Percentiles rank a stretch among this genome's conserved stretches.
These are phyloP conservation scores for Solanum peruvianum DNA, from an alignment of 257 asterid genomes.

Conservation along the genomic window DNA sequence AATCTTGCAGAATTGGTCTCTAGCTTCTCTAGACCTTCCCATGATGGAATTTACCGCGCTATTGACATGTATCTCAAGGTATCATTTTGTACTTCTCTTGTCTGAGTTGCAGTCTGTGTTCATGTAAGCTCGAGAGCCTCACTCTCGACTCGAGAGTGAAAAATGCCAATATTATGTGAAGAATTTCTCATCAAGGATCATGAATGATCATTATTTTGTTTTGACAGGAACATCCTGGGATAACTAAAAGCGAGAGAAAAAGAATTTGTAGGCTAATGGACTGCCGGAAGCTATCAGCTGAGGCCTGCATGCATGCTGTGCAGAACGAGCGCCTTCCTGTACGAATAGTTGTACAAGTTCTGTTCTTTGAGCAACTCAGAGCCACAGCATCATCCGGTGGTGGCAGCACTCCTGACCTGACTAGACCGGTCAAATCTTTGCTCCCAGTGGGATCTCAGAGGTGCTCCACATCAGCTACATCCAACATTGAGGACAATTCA, in stretches of 20 bases:
- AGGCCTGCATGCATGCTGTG: conserved; percentile 66
- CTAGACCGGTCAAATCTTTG: conserved; percentile 29
- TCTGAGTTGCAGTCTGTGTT: background rate
- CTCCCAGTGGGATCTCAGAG: conserved; percentile 44
- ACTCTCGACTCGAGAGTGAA: background rate
- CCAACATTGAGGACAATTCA: conserved; percentile 68
- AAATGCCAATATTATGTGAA: background rate
- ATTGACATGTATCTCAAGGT: conserved; percentile 83
- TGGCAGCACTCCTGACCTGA: conserved; percentile 29
- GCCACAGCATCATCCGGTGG: conserved; percentile 33
- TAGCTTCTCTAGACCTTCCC: conserved; percentile 46
- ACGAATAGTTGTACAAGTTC: conserved; percentile 76
- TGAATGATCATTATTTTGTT: background rate
- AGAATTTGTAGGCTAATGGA: conserved; percentile 65
- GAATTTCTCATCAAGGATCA: background rate
- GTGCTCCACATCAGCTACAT: conserved; percentile 61
- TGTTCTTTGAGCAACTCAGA: conserved; percentile 67
- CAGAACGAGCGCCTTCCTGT: conserved; percentile 77
- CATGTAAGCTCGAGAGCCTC: background rate
- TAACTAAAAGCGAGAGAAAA: conserved; percentile 61
- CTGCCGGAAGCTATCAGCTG: conserved; percentile 59
- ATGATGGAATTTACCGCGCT: conserved; percentile 73
- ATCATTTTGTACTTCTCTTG: background rate
- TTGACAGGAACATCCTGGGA: conserved; percentile 59
- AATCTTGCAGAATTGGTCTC: conserved; percentile 54